Conservation (phyloP, 2,329 filamentous ascomycete species). For the Aureobasidium sp. region DNA sequence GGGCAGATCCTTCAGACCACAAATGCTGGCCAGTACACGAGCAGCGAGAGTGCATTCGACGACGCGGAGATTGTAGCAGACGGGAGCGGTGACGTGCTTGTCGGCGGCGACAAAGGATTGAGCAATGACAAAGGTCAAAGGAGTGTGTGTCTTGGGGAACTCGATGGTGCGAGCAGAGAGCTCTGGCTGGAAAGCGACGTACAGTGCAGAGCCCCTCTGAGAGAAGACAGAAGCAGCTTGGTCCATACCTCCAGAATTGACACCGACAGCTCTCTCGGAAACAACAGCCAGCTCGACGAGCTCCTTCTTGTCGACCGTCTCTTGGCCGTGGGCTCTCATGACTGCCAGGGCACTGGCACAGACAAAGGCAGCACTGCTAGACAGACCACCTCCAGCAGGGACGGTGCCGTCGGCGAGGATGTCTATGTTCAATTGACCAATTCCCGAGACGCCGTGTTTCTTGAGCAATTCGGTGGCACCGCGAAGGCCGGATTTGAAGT, state of each 20-base stretch:
- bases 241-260: slow-evolving; percentile 98
- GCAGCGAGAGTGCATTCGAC: slow-evolving; percentile 92
- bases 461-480: slow-evolving; percentile 73
- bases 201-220: slow-evolving; percentile 73
- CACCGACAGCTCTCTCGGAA: slow-evolving; percentile 86
- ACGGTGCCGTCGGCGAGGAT: slow-evolving; percentile 87
- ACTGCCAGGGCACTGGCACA: slow-evolving; percentile 84
- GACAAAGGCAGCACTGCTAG: slow-evolving; percentile 88
- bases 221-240: slow-evolving; percentile 95
- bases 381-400: slow-evolving; percentile 83
- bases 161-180: slow-evolving; percentile 69
- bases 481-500: slow-evolving; percentile 86
- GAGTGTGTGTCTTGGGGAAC: slow-evolving; percentile 72
- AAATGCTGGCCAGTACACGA: slow-evolving; percentile 51
- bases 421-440: slow-evolving; percentile 70
- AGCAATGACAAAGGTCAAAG: slow-evolving; percentile 85
- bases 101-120: slow-evolving; percentile 91
- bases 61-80: slow-evolving; percentile 94
- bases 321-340: slow-evolving; percentile 74
- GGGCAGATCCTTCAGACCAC: slow-evolving; percentile 55
- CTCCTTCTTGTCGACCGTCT: slow-evolving; percentile 77
- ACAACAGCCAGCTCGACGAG: slow-evolving; percentile 89
- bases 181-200: slow-evolving; percentile 81
- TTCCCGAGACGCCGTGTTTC: slow-evolving; percentile 51
- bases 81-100: slow-evolving; percentile 87